Conservation (phyloP, 495 filamentous ascomycete species). For the Venustampulla echinocandica region DNA sequence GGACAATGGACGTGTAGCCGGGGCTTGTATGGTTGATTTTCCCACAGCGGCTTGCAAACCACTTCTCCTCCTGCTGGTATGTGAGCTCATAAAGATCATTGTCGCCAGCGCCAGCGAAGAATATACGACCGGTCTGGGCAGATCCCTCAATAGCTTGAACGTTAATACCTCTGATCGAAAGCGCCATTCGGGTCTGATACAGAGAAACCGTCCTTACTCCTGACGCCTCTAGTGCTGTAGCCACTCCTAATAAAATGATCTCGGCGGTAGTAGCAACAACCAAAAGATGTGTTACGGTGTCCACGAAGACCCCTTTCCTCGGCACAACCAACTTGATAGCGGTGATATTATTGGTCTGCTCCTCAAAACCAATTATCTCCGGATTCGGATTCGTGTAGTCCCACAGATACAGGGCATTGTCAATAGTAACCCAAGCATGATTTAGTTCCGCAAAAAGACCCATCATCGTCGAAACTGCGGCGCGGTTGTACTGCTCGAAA, state of each 20-base stretch:
- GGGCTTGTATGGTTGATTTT: constrained; percentile 80
- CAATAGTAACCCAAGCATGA: constrained; percentile 92
- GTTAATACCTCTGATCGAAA: constrained; percentile 60
- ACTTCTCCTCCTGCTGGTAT: constrained; percentile 93
- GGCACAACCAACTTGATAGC: constrained; percentile 76
- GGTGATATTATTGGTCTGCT: constrained; percentile 75
- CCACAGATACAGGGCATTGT: constrained; percentile 94
- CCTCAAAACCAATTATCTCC: constrained; percentile 86
- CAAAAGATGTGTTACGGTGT: constrained; percentile 72
- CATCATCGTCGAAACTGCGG: constrained; percentile 77
- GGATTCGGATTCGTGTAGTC: constrained; percentile 86
- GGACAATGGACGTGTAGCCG: constrained; percentile 62
- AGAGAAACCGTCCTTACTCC: constrained; percentile 64
- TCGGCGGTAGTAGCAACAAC: constrained; percentile 81
- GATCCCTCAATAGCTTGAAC: constrained; percentile 72
- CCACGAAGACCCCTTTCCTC: constrained; percentile 73
- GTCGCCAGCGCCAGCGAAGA: constrained; percentile 73
- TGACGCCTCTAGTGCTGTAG: constrained; percentile 45
- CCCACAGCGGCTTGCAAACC: constrained; percentile 76
- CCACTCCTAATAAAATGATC: constrained; percentile 73
- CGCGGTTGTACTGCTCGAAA: constrained; percentile 80
- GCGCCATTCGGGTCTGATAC: constrained; percentile 75
- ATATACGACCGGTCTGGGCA: constrained; percentile 71
- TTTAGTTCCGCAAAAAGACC: constrained; percentile 87
- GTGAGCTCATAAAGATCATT: constrained; percentile 86